Conservation (phyloP, 345 rosid species). For the Acer negundo region DNA sequence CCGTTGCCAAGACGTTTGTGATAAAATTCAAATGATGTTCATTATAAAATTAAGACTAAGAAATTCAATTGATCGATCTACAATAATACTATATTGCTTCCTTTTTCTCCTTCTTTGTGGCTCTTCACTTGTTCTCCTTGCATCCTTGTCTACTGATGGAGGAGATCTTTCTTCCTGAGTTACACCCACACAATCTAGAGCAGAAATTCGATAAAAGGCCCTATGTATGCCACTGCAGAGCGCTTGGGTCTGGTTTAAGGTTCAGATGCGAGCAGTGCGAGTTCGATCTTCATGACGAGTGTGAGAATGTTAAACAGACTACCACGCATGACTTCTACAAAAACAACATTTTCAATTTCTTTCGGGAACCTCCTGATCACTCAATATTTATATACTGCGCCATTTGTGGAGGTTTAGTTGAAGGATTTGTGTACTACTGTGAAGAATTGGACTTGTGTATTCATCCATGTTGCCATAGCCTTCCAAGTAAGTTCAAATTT, state of each 20-base stretch:
- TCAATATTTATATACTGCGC: not conserved
- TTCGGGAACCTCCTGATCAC: not conserved
- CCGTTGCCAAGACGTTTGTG: no score
- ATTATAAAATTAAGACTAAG: no score
- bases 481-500: not conserved
- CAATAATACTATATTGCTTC: no score
- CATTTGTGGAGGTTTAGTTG: not conserved
- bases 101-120: no score
- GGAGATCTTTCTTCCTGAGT: not conserved
- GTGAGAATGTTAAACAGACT: not conserved
- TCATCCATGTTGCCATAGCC: conserved; percentile 10
- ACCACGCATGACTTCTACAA: conserved; percentile 8
- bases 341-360: conserved; percentile 8
- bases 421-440: conserved; percentile 10
- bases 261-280: conserved; percentile 12
- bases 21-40: no score
- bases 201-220: not conserved
- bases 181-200: conserved; percentile 13
- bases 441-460: not conserved
- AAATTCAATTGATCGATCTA: no score
- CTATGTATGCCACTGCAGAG: conserved; percentile 17
- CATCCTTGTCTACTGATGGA: no score
- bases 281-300: conserved; percentile 9
- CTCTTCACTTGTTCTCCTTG: no score
- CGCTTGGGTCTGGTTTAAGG: not conserved